These are phyloP conservation scores for Besnoitia besnoiti DNA, from an alignment of 169 alveolate species.

Conservation along the genomic window DNA sequence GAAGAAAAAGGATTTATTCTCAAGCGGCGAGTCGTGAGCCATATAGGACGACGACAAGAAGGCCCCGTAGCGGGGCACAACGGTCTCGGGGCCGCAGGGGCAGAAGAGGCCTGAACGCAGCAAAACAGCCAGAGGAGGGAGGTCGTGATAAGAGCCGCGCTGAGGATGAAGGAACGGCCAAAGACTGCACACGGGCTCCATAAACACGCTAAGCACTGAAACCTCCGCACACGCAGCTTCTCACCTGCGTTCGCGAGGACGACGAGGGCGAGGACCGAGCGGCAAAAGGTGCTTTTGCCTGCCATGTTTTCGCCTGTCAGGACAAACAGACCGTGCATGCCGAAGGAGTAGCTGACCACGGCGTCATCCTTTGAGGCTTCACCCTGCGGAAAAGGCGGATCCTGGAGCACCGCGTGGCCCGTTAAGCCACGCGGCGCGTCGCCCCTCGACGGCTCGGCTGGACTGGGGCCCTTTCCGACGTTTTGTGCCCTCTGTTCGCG, in stretches of 20 bases:
- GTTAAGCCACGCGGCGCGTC: too few species aligned
- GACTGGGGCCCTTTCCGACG: too few species aligned
- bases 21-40: constrained; percentile 58
- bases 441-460: too few species aligned
- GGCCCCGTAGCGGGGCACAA: constrained; percentile 58
- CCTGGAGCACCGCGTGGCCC: too few species aligned
- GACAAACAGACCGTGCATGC: constrained; percentile 35
- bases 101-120: constrained; percentile 57
- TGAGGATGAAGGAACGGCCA: too few species aligned
- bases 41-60: constrained; percentile 48
- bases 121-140: not conserved
- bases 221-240: too few species aligned
- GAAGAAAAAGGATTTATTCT: constrained; percentile 46
- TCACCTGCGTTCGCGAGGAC: constrained; percentile 45
- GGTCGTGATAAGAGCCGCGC: not conserved
- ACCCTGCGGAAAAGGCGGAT: not conserved
- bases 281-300: constrained; percentile 39
- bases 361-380: not conserved
- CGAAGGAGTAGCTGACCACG: constrained; percentile 4
- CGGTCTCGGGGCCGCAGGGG: constrained; percentile 56
- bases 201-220: too few species aligned
- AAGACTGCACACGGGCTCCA: too few species aligned
- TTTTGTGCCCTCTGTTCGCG: not conserved
- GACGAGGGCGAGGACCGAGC: constrained; percentile 39
- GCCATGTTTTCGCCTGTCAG: constrained; percentile 64